These are phyloP conservation scores for Amaranthus hypochondriacus DNA, from an alignment of 148 eudicot genomes.

Conservation along the genomic window DNA sequence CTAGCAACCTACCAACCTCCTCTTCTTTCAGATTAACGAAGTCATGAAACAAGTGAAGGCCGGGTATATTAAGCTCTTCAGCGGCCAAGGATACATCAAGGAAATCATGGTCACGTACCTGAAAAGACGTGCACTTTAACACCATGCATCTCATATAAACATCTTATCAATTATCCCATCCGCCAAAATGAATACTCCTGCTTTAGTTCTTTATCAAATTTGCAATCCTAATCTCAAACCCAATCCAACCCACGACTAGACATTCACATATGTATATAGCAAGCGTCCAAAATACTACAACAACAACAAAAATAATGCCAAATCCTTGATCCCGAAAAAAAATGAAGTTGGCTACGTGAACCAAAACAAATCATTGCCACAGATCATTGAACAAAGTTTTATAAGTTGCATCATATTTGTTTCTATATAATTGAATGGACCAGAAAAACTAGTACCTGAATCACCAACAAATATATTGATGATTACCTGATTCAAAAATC, in stretches of 20 bases:
- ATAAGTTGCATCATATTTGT: too few species aligned
- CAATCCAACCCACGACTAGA: neutral
- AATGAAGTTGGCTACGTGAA: too few species aligned
- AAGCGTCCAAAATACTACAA: neutral
- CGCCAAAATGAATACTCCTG: neutral
- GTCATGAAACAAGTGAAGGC: constrained; percentile 76
- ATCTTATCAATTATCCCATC: neutral
- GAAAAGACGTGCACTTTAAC: constrained; percentile 16
- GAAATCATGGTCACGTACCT: constrained; percentile 46
- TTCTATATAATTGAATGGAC: too few species aligned
- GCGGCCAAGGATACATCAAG: constrained; percentile 64
- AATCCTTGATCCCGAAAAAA: neutral
- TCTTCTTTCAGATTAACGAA: constrained; percentile 70
- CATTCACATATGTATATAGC: neutral
- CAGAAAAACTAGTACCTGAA: too few species aligned
- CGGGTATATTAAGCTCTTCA: constrained; percentile 71
- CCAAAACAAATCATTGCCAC: neutral
- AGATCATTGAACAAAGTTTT: too few species aligned
- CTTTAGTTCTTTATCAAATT: neutral
- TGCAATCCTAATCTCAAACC: neutral
- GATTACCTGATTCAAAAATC: too few species aligned
- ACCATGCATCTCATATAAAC: neutral
- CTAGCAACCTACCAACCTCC: constrained; percentile 55
- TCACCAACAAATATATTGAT: too few species aligned
- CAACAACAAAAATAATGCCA: neutral